These are phyloP conservation scores for Zanthoxylum bungeanum DNA, from an alignment of 345 rosid species.

Conservation along the genomic window DNA sequence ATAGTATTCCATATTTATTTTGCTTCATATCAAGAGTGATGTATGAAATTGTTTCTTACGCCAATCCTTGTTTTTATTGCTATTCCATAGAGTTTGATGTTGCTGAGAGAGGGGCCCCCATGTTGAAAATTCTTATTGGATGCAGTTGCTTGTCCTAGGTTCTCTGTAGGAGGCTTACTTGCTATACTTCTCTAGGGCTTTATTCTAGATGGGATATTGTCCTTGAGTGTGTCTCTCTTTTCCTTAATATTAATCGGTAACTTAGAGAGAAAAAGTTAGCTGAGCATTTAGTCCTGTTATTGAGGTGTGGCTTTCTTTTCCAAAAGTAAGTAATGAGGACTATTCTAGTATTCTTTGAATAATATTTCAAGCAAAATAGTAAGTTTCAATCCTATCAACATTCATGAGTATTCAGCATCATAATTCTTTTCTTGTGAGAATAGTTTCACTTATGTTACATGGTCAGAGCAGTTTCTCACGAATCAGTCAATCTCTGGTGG, in stretches of 20 bases:
- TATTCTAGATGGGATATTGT: neutral
- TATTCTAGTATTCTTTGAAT: neutral
- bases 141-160: neutral
- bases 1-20: neutral
- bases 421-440: neutral
- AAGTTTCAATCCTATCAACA: neutral
- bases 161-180: neutral
- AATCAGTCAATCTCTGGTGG: neutral
- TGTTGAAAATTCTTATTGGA: neutral
- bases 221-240: neutral
- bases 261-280: neutral
- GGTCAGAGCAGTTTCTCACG: neutral
- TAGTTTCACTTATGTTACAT: neutral
- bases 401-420: neutral
- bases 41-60: neutral
- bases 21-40: neutral
- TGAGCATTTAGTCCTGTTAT: neutral
- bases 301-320: neutral
- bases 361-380: neutral
- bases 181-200: constrained; percentile 1
- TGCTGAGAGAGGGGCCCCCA: neutral
- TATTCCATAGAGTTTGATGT: neutral
- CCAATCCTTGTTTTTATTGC: neutral
- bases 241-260: neutral
- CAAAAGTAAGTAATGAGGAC: neutral